These are phyloP conservation scores for Fusarium longipes DNA, from an alignment of 2,329 filamentous ascomycete species.

Conservation along the genomic window DNA sequence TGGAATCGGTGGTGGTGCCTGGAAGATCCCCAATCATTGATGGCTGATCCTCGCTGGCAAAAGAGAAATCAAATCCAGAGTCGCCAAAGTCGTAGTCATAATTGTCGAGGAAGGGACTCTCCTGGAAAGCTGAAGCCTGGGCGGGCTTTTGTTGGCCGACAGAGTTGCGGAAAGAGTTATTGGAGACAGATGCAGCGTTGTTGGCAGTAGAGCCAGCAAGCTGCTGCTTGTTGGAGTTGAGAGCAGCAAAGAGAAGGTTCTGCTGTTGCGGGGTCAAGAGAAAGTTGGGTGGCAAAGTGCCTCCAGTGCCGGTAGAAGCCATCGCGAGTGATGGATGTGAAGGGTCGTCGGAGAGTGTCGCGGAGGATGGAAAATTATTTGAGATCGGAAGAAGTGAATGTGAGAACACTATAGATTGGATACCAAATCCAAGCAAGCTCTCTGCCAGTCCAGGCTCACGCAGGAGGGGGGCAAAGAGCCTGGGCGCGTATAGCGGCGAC, in stretches of 20 bases:
- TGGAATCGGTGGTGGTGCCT: slow-evolving; percentile 9
- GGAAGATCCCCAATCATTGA: slow-evolving; percentile 83
- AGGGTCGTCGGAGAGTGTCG: slow-evolving; percentile 7
- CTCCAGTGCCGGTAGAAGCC: slow-evolving; percentile 62
- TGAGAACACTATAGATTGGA: slow-evolving; percentile 11
- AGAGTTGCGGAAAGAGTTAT: slow-evolving; percentile 62
- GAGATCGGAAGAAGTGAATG: slow-evolving; percentile 17
- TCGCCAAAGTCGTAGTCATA: slow-evolving; percentile 85
- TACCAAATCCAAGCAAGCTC: slow-evolving; percentile 44
- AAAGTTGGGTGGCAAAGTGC: slow-evolving; percentile 64
- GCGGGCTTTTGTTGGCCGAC: slow-evolving; percentile 58
- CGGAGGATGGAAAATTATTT: slow-evolving; percentile 4
- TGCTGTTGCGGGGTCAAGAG: slow-evolving; percentile 82
- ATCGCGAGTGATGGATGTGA: slow-evolving; percentile 51
- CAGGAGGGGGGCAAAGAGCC: slow-evolving; percentile 44
- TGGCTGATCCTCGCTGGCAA: slow-evolving; percentile 62
- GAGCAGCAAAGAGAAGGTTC: slow-evolving; percentile 78
- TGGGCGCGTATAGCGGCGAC: slow-evolving; percentile 36
- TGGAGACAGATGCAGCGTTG: slow-evolving; percentile 58
- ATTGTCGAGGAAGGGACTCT: slow-evolving; percentile 82
- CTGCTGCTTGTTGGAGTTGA: slow-evolving; percentile 73
- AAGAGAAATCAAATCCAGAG: slow-evolving; percentile 76
- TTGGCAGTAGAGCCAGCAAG: slow-evolving; percentile 50
- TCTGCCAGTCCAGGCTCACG: slow-evolving; percentile 43
- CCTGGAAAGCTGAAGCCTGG: slow-evolving; percentile 64